Percentiles rank a stretch among this genome's conserved stretches.
Conservation (phyloP, 345 rosid species). For the Salix purpurea region DNA sequence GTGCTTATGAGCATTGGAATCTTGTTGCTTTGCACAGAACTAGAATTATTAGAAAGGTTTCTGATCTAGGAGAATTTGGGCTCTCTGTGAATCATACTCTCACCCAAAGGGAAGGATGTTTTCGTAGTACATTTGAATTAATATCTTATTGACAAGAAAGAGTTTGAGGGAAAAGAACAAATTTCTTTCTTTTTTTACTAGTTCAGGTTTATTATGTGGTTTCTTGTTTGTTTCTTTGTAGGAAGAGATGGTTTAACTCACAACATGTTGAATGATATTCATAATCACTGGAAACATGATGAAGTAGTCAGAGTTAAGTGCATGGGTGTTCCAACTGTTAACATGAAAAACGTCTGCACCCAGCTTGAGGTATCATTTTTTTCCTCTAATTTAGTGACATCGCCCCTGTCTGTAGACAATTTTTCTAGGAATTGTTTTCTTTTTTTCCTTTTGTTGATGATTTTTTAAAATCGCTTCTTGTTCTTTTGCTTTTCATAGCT, state of each 20-base stretch:
- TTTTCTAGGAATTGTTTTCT: not conserved
- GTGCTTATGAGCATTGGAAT: too few species aligned
- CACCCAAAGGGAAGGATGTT: too few species aligned
- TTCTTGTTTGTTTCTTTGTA: slow-evolving; percentile 18
- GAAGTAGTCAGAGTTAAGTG: slow-evolving; percentile 88
- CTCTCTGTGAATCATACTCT: too few species aligned
- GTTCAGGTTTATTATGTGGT: not conserved
- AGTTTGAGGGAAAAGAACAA: too few species aligned
- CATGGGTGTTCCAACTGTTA: slow-evolving; percentile 82
- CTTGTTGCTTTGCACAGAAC: too few species aligned
- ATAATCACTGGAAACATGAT: slow-evolving; percentile 68
- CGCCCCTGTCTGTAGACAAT: not conserved
- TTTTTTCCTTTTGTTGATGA: not conserved
- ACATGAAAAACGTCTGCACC: slow-evolving; percentile 75
- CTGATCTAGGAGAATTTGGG: too few species aligned
- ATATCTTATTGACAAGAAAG: too few species aligned
- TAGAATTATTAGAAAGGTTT: too few species aligned
- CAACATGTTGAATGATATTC: slow-evolving; percentile 87
- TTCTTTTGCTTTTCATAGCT: not conserved
- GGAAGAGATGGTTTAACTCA: slow-evolving; percentile 98
- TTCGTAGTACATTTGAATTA: too few species aligned
- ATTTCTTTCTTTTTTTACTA: not conserved
- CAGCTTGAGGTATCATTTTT: slow-evolving; percentile 71
- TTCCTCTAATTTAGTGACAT: not conserved
- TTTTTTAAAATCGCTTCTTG: not conserved